Evolutionary conservation across 139 green algal genomes (phyloP), one percentile per base, ranked within the genome.

Genomic region (Gonium pectorale): DNA sequence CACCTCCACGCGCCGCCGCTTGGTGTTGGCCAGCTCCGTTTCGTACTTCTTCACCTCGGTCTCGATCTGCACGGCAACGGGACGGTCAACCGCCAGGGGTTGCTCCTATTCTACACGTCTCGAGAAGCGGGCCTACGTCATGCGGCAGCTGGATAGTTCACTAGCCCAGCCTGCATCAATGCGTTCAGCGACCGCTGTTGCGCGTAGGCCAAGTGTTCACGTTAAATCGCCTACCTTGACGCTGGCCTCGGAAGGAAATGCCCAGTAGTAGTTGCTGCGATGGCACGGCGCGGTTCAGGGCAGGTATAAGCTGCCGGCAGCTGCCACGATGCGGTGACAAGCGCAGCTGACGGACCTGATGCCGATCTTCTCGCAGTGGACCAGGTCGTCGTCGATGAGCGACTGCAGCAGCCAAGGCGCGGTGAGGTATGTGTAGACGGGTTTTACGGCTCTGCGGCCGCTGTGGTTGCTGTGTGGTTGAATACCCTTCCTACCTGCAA

Each of bases 291-390:
- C 13, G 56, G 56, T 35, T 66, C 21, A 31, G 56, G 17, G 49
- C 49, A 56, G 49, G 49, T 19, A 19, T 56, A 66, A 59, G 49
- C 15, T 17, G 13, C 49, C 15, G 17, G 49, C 49, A 59, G 49
- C 15, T 59, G 49, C 49, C 49, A 59, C 13, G 49, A 17, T 13
- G 49, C 49, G 49, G 15, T 59, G 15, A 13, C 49, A 59, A 59
- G 49, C 49, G 31, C 5, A 56, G 49, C 49, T 19, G 13, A 77
- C 68, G 22, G 5, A 77, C 68, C 68, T 79, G 31, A 86, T 89
- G 27, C 95, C 95, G 52, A 98, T 97, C 80, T 95, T 95, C 78
- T 98, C 95, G 54, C 88, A 80, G 38, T 94, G 89, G 15, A 97
- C 93, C 51, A 97, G 35, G 86, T 96, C 92, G 66, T 97, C 95